Conservation (phyloP, 2,329 filamentous ascomycete species). For the Ophiocordyceps sinensis region DNA sequence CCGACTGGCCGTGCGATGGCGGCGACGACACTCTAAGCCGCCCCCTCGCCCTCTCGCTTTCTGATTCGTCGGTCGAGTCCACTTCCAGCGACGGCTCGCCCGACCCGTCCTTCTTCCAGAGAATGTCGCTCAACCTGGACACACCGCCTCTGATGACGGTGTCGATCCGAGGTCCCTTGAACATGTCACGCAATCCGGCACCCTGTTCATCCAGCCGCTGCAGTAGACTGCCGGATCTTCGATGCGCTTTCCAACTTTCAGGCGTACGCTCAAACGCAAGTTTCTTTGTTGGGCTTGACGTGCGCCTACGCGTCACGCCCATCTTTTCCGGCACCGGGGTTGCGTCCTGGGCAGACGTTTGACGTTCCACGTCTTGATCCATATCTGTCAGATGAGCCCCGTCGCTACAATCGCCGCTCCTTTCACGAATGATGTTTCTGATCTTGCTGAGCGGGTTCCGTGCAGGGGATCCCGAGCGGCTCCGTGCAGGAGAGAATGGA, state of each 20-base stretch:
- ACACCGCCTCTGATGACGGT: constrained; percentile 50
- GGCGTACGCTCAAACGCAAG: constrained; percentile 14
- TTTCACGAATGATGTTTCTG: constrained; percentile 41
- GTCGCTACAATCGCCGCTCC: constrained; percentile 28
- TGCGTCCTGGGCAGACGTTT: constrained; percentile 13
- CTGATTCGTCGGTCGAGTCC: constrained; percentile 34
- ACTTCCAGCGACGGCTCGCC: constrained; percentile 20
- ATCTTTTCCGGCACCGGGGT: constrained; percentile 10
- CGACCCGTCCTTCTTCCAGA: constrained; percentile 37
- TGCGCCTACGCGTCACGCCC: constrained; percentile 4
- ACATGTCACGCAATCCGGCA: constrained; percentile 43
- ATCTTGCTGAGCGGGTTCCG: constrained; percentile 44
- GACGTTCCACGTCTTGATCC: constrained; percentile 17
- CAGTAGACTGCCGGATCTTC: constrained; percentile 34
- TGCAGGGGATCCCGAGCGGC: constrained; percentile 47
- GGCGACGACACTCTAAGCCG: constrained; percentile 20
- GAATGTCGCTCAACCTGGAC: constrained; percentile 39
- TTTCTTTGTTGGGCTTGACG: constrained; percentile 14
- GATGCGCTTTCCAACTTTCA: constrained; percentile 19
- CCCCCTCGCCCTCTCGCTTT: constrained; percentile 26
- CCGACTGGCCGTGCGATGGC: constrained; percentile 20
- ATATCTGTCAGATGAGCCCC: constrained; percentile 15
- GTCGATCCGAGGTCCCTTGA: constrained; percentile 64
- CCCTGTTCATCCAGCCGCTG: constrained; percentile 19
- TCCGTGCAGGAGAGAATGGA: constrained; percentile 48